Evolutionary conservation across 2,329 filamentous ascomycete species (phyloP).

Genomic region (Paraphoma sp.): DNA sequence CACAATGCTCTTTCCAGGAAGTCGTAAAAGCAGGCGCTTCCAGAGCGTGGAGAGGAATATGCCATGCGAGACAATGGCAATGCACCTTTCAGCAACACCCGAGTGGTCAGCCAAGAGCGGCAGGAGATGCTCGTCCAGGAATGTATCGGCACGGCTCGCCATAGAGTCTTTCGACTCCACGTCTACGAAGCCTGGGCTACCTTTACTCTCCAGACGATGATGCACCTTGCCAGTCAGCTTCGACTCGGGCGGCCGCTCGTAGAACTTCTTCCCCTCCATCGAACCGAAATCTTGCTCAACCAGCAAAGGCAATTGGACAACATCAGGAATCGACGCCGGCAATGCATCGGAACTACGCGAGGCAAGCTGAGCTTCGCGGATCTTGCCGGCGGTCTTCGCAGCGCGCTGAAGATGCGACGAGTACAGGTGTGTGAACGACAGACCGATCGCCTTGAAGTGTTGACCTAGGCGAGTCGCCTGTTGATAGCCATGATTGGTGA

Average conservation of each 20-base stretch:
- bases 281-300: conserved; percentile 78
- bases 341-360: not conserved
- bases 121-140: conserved; percentile 69
- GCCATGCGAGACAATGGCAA: conserved; percentile 82
- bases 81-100: conserved; percentile 42
- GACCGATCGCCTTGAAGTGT: conserved; percentile 68
- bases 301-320: conserved; percentile 49
- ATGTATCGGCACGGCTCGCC: conserved; percentile 67
- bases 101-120: conserved; percentile 57
- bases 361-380: conserved; percentile 62
- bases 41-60: conserved; percentile 77
- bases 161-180: conserved; percentile 75
- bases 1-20: conserved; percentile 56
- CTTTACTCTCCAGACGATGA: conserved; percentile 47
- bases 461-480: conserved; percentile 76
- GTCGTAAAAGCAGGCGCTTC: conserved; percentile 64
- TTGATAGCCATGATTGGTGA: conserved; percentile 82
- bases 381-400: conserved; percentile 70
- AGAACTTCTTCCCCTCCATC: conserved; percentile 69
- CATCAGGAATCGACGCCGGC: conserved; percentile 20
- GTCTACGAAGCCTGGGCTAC: conserved; percentile 57
- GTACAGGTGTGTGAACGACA: conserved; percentile 74
- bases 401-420: conserved; percentile 81
- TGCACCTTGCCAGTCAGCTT: conserved; percentile 48
- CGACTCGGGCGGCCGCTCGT: conserved; percentile 47